phyloP scores from a whole-genome alignment of 805 yeast species.

The Candida piceae region DNA sequence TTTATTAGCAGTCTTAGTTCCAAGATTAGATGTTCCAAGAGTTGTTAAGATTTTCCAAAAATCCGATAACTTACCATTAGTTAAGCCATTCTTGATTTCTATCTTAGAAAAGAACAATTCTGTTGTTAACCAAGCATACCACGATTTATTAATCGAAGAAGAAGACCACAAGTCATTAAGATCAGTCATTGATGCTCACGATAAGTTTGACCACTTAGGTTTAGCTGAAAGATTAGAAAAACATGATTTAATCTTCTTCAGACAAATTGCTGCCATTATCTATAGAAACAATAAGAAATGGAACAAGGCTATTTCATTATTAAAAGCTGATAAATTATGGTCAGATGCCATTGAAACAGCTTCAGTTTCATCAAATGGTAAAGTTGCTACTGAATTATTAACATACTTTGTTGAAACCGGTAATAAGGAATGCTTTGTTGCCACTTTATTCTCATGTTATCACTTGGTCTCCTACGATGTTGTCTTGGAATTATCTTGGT shows the following conservation, averaged over 20 bases:
- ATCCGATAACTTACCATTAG: slow-evolving; percentile 92
- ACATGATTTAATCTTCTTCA: slow-evolving; percentile 85
- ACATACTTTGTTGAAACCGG: slow-evolving; percentile 95
- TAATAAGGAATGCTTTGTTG: slow-evolving; percentile 91
- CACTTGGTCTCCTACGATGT: slow-evolving; percentile 74
- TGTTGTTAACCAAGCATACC: slow-evolving; percentile 91
- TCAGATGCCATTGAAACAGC: slow-evolving; percentile 91
- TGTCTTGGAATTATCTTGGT: slow-evolving; percentile 88
- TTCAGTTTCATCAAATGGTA: slow-evolving; percentile 67
- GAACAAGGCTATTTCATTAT: slow-evolving; percentile 79
- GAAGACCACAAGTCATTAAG: slow-evolving; percentile 90
- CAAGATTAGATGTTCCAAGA: slow-evolving; percentile 90
- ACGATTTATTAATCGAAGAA: slow-evolving; percentile 91
- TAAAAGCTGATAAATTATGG: slow-evolving; percentile 93
- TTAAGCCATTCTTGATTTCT: slow-evolving; percentile 89
- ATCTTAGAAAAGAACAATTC: slow-evolving; percentile 88
- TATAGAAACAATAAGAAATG: slow-evolving; percentile 94
- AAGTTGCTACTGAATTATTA: slow-evolving; percentile 83
- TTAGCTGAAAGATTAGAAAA: slow-evolving; percentile 90
- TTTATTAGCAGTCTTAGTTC: slow-evolving; percentile 73
- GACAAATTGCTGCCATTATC: slow-evolving; percentile 92
- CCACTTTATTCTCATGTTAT: slow-evolving; percentile 81
- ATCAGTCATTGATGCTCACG: slow-evolving; percentile 81
- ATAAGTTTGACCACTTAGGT: slow-evolving; percentile 87
- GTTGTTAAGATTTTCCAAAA: slow-evolving; percentile 92